Base-by-base conservation (phyloP, 73 alveolate species). In the Paramecium tetraurelia region DNA sequence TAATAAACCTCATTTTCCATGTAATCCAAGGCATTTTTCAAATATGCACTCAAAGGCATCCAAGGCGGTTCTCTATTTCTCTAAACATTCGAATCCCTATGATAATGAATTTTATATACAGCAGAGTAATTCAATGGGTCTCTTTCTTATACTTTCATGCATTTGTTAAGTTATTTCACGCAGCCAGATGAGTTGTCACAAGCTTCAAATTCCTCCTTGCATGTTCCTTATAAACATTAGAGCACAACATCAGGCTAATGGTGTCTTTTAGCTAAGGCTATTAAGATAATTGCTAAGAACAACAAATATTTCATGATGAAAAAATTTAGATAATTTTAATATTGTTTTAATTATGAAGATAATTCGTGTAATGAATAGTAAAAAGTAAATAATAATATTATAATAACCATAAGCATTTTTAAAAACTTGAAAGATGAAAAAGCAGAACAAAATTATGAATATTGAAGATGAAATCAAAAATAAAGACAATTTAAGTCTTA, bases 81-180 rank as follows among this genome's bases (percentile, higher is more conserved):
- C 50, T 63, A 63, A 63, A 6, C 84, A 63, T 63, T 63, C 84
- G 12, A 12, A 12, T 63, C 84, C 84, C 84, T 63, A 63, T 6
- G 24, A 4, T 31, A 12, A 11, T 63, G 2, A 22, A 27, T 27
- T 27, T 4, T 5, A 63, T 11, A 63, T 63, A 63, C 84, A 27
- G 84, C 84, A 27, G 41, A 2, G 46, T 63, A 63, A 63, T 63
- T 63, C 48, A 63, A 31, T 63, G 84, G 84, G n/a, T 63, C 84
- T 63, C 84, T 63, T 63, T 63, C 84, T 63, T 63, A 27, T 2
- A 63, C 84, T 63, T 63, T 27, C 84, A 63, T 63, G 50, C 84
- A 63, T 63, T 63, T 31, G 1, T 63, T 63, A 40, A 63, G 84
- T 63, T 63, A 63, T 63, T 63, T 63, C 84, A 63, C 2, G 9